Evolutionary conservation across 139 green algal genomes (phyloP).

Genomic region (Chlamydomonas sp.): DNA sequence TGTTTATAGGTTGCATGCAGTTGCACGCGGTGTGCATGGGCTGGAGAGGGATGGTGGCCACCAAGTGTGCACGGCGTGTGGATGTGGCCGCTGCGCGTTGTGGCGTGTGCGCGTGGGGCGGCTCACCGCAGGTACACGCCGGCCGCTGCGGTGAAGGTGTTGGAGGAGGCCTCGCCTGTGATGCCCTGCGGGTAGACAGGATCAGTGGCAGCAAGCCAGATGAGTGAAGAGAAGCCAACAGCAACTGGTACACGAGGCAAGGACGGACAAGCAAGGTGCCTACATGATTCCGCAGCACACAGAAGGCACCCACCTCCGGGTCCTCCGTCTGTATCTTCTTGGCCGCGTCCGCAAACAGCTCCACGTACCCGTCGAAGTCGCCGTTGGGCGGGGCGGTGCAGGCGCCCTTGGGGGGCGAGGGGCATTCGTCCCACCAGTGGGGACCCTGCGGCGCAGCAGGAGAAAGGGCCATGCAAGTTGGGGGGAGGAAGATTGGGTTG

Average conservation of each 20-base stretch:
- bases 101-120: no score
- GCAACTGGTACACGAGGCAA: no score
- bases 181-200: constrained; percentile 30
- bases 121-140: constrained; percentile 58
- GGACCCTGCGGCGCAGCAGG: constrained; percentile 43
- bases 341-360: constrained; percentile 47
- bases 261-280: no score
- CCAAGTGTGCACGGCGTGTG: no score
- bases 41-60: no score
- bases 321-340: constrained; percentile 3
- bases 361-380: constrained; percentile 64
- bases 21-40: no score
- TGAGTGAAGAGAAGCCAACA: not conserved
- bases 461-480: no score
- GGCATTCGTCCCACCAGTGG: constrained; percentile 73
- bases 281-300: no score
- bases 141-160: constrained; percentile 64
- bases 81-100: no score
- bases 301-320: not conserved
- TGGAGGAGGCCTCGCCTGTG: constrained; percentile 65
- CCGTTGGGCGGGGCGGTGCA: constrained; percentile 61
- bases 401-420: constrained; percentile 46
- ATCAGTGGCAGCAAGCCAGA: not conserved
- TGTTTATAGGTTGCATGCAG: no score
- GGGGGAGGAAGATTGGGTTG: not conserved